A percentile compares a stretch with the other conserved stretches of the same genome.
Conservation (phyloP, 2,329 filamentous ascomycete species). For the Phialemonium atrogriseum region DNA sequence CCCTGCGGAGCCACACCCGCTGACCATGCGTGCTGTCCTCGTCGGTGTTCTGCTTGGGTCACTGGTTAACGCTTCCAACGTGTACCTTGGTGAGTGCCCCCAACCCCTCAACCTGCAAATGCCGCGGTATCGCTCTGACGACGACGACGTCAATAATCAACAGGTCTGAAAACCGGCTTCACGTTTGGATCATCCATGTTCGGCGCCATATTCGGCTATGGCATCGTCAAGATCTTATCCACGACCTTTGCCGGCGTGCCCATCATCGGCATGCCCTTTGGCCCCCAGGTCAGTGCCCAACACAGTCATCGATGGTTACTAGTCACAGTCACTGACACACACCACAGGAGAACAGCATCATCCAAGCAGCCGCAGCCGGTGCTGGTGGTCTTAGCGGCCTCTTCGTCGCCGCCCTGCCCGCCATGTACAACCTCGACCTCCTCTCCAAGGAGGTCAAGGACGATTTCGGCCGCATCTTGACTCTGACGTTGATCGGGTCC, state of each 20-base stretch:
- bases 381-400: background rate
- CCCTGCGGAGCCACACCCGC: background rate
- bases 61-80: background rate
- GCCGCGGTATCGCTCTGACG: conserved; percentile 2
- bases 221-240: background rate
- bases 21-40: background rate
- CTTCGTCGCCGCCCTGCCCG: background rate
- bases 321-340: too few species aligned
- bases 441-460: background rate
- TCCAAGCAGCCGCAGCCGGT: background rate
- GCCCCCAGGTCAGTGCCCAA: too few species aligned
- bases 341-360: background rate
- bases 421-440: background rate
- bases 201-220: background rate
- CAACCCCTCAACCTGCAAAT: background rate
- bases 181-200: background rate
- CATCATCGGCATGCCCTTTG: background rate
- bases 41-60: background rate
- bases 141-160: background rate
- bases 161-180: background rate
- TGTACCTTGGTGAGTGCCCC: background rate
- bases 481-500: background rate
- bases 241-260: background rate
- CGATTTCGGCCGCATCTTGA: background rate
- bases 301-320: too few species aligned